These are phyloP conservation scores for Citeromyces hawaiiensis DNA, from an alignment of 1,139 yeast genomes.

Conservation along the genomic window DNA sequence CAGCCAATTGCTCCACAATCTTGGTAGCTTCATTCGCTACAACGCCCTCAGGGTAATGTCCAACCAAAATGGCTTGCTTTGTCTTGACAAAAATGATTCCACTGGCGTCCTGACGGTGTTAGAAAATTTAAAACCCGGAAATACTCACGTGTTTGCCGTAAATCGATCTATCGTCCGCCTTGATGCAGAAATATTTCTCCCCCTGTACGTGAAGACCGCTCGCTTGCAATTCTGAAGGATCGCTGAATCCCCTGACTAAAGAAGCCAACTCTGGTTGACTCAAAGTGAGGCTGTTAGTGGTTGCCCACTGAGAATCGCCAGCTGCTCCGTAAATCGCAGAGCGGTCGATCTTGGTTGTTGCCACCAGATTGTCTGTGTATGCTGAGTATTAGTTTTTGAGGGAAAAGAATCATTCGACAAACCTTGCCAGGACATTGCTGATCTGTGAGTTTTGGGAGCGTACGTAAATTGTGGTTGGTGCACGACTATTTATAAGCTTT, in stretches of 20 bases:
- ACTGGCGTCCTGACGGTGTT: slow-evolving; percentile 34
- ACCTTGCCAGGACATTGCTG: slow-evolving; percentile 23
- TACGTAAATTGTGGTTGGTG: slow-evolving; percentile 1
- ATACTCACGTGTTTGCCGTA: slow-evolving; percentile 67
- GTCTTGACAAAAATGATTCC: slow-evolving; percentile 91
- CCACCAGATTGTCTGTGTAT: slow-evolving; percentile 83
- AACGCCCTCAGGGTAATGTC: slow-evolving; percentile 86
- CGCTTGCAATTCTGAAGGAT: slow-evolving; percentile 68
- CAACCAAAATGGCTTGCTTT: slow-evolving; percentile 80
- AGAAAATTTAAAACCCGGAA: background rate
- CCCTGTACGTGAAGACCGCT: slow-evolving; percentile 79
- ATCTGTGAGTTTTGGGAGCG: background rate
- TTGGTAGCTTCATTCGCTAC: slow-evolving; percentile 94
- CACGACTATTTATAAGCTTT: background rate
- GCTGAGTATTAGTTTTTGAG: slow-evolving; percentile 35
- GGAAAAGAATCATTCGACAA: slow-evolving; percentile 7
- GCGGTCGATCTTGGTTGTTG: slow-evolving; percentile 77
- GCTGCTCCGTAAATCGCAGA: slow-evolving; percentile 91
- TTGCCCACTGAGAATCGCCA: slow-evolving; percentile 94
- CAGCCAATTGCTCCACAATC: slow-evolving; percentile 90
- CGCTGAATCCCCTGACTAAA: slow-evolving; percentile 69
- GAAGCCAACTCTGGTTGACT: slow-evolving; percentile 59
- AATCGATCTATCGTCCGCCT: slow-evolving; percentile 86
- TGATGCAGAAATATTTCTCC: slow-evolving; percentile 75
- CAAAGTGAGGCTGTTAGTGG: slow-evolving; percentile 57